These are phyloP conservation scores for Volvox reticuliferus DNA, from an alignment of 139 green algal genomes.

Conservation along the genomic window DNA sequence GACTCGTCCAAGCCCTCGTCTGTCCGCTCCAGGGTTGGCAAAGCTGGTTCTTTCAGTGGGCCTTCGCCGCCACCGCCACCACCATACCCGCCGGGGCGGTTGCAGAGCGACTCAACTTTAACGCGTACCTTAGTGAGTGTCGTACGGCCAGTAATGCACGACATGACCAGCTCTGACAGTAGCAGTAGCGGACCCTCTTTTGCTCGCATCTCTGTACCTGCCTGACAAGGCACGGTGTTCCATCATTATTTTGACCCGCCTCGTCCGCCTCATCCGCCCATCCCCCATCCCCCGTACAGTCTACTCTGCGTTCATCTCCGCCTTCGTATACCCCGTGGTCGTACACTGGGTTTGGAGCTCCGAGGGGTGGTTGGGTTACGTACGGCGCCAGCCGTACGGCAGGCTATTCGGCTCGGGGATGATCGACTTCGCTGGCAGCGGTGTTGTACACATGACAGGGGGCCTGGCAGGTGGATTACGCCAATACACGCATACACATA, in stretches of 20 bases:
- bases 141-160: too few species aligned
- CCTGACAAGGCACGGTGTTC: too few species aligned
- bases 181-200: too few species aligned
- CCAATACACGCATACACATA: too few species aligned
- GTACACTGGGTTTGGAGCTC: slow-evolving; percentile 78
- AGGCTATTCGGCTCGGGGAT: slow-evolving; percentile 73
- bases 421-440: slow-evolving; percentile 78
- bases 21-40: slow-evolving; percentile 8
- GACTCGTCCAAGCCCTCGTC: background rate
- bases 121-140: slow-evolving; percentile 52
- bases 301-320: slow-evolving; percentile 72
- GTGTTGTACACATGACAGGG: slow-evolving; percentile 86
- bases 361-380: slow-evolving; percentile 72
- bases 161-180: too few species aligned
- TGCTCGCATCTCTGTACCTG: too few species aligned
- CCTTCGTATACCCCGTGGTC: slow-evolving; percentile 82
- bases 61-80: slow-evolving; percentile 77
- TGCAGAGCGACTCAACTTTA: slow-evolving; percentile 81
- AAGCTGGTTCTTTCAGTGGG: slow-evolving; percentile 81
- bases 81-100: slow-evolving; percentile 80
- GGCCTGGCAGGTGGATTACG: slow-evolving; percentile 64
- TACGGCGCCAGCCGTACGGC: slow-evolving; percentile 52
- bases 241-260: too few species aligned
- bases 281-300: background rate
- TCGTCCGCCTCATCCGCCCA: background rate